A percentile compares a stretch with the other conserved stretches of the same genome.
These are phyloP conservation scores for Letharia lupina DNA, from an alignment of 495 filamentous ascomycete genomes.

Conservation along the genomic window DNA sequence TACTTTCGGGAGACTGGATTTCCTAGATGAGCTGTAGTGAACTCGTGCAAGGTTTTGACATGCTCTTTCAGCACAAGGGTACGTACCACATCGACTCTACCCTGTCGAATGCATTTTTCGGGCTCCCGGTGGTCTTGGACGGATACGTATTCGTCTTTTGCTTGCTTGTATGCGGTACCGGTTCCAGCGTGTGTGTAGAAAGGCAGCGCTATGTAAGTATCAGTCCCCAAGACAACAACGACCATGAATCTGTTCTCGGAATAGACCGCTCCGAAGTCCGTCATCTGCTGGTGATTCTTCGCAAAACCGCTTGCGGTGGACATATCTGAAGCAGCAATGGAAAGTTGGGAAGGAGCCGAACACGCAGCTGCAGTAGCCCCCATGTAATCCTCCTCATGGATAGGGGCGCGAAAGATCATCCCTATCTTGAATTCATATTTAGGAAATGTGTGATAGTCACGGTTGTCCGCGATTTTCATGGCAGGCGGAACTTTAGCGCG, in stretches of 20 bases:
- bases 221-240: neutral
- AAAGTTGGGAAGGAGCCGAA: neutral
- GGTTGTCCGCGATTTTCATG: neutral
- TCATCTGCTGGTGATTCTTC: neutral
- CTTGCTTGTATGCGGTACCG: neutral
- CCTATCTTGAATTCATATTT: neutral
- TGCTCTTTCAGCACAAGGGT: neutral
- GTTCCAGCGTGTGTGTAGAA: conserved; percentile 5
- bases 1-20: neutral
- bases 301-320: too few species aligned
- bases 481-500: neutral
- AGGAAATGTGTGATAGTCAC: neutral
- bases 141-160: conserved; percentile 3
- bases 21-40: neutral
- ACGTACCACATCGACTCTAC: neutral
- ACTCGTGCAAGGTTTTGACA: neutral
- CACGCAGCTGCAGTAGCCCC: neutral
- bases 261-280: neutral
- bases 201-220: neutral
- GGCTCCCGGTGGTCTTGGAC: neutral
- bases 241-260: conserved; percentile 5
- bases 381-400: neutral
- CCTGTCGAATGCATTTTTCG: neutral
- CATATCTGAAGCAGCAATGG: neutral
- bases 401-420: neutral